A percentile compares a stretch with the other conserved stretches of the same genome.
Conservation (phyloP, 352 stramenopile species). For the Globisporangium polare region DNA sequence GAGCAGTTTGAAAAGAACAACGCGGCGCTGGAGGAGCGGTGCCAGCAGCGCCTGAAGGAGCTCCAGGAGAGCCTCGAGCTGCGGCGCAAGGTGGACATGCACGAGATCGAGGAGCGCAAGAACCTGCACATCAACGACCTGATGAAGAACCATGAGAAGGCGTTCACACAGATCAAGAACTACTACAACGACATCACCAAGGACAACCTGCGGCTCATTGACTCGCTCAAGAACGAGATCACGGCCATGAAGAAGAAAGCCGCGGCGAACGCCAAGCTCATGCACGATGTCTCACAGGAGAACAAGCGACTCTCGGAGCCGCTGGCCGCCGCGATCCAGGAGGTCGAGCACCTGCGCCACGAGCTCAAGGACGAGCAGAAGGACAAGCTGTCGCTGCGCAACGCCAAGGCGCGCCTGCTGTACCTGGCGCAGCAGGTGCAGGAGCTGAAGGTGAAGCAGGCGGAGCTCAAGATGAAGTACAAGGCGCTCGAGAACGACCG, state of each 20-base stretch:
- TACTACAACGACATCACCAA: slow-evolving; percentile 97
- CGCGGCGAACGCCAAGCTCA: slow-evolving; percentile 87
- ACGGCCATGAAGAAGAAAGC: slow-evolving; percentile 93
- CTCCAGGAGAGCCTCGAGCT: slow-evolving; percentile 88
- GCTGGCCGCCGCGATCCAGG: slow-evolving; percentile 74
- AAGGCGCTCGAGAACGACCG: slow-evolving; percentile 75
- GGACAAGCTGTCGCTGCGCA: slow-evolving; percentile 87
- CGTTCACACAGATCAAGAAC: slow-evolving; percentile 92
- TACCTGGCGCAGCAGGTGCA: slow-evolving; percentile 71
- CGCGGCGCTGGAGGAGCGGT: slow-evolving; percentile 62
- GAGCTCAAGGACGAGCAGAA: slow-evolving; percentile 92
- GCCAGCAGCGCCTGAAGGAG: slow-evolving; percentile 58
- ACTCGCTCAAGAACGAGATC: slow-evolving; percentile 91
- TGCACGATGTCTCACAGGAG: slow-evolving; percentile 91
- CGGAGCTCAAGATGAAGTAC: slow-evolving; percentile 70
- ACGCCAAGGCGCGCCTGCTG: slow-evolving; percentile 85
- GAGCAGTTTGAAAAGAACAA: slow-evolving; percentile 91
- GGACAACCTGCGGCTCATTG: slow-evolving; percentile 91
- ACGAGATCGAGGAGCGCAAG: slow-evolving; percentile 94
- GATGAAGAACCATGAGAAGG: slow-evolving; percentile 93
- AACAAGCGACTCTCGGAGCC: slow-evolving; percentile 92
- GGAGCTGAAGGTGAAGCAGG: slow-evolving; percentile 56
- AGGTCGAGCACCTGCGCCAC: slow-evolving; percentile 86
- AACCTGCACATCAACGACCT: slow-evolving; percentile 95
- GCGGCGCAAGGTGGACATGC: slow-evolving; percentile 89